These are phyloP conservation scores for Umbelopsis sp. DNA, from an alignment of 192 early-diverging fungal genomes.

Conservation along the genomic window DNA sequence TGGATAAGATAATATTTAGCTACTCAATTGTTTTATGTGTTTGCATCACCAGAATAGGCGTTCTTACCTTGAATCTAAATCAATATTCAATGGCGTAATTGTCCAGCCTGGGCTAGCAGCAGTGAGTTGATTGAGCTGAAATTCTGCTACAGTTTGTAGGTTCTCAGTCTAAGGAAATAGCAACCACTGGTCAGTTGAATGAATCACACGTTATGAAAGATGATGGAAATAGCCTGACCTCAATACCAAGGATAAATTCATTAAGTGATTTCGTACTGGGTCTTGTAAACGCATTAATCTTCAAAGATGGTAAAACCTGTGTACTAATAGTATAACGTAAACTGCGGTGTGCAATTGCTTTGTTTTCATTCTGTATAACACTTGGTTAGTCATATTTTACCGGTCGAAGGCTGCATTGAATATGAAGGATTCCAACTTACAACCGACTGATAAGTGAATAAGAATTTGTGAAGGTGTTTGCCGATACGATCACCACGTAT, in stretches of 20 bases:
- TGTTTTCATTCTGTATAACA: slow-evolving; percentile 47
- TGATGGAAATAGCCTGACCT: slow-evolving; percentile 50
- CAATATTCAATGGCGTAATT: slow-evolving; percentile 55
- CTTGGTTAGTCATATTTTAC: neutral
- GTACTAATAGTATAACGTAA: slow-evolving; percentile 58
- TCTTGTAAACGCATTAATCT: slow-evolving; percentile 93
- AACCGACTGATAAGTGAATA: slow-evolving; percentile 84
- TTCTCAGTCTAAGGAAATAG: slow-evolving; percentile 66
- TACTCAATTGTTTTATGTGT: neutral
- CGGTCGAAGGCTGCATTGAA: too few species aligned
- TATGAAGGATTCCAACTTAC: slow-evolving; percentile 26
- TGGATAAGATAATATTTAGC: slow-evolving; percentile 1
- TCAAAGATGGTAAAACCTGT: slow-evolving; percentile 83
- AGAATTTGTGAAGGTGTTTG: slow-evolving; percentile 73
- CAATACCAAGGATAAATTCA: slow-evolving; percentile 92
- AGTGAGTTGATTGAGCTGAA: slow-evolving; percentile 71
- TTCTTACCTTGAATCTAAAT: slow-evolving; percentile 40
- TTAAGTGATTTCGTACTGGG: slow-evolving; percentile 73
- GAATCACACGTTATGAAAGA: slow-evolving; percentile 31
- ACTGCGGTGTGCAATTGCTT: slow-evolving; percentile 63
- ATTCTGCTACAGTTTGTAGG: slow-evolving; percentile 56
- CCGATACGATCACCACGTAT: slow-evolving; percentile 91
- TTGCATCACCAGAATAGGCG: too few species aligned
- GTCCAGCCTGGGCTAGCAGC: slow-evolving; percentile 73
- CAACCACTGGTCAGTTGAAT: slow-evolving; percentile 14